Evolutionary conservation across 257 asterid species (phyloP).

Genomic region (Solanum pinnatisectum): DNA sequence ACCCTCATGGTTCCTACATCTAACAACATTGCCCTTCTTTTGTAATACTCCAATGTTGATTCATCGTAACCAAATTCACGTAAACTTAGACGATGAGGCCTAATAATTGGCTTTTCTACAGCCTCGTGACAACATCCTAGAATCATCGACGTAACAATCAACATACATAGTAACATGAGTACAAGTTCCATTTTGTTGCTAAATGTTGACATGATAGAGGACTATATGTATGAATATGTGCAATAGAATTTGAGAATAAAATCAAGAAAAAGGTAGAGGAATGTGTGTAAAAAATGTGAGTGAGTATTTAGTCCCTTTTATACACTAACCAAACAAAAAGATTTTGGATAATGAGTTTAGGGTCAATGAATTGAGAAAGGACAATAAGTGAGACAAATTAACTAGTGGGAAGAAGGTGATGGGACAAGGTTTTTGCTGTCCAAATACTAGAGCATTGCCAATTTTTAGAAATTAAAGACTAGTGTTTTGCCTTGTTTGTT

Average conservation of each 20-base stretch:
- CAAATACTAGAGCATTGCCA: neutral
- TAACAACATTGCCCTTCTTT: slow-evolving; percentile 16
- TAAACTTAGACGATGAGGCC: neutral
- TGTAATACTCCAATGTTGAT: slow-evolving; percentile 20
- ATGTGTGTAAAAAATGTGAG: neutral
- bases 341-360: neutral
- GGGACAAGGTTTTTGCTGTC: neutral
- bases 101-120: neutral
- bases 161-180: neutral
- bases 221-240: neutral
- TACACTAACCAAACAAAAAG: neutral
- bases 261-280: neutral
- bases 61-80: slow-evolving; percentile 27
- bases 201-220: neutral
- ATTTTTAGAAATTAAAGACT: neutral
- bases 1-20: slow-evolving; percentile 18
- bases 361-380: neutral
- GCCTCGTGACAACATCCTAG: neutral
- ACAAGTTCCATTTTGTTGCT: neutral
- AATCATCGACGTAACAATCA: neutral
- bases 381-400: neutral
- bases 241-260: neutral
- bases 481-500: slow-evolving; percentile 5
- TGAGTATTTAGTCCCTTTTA: neutral
- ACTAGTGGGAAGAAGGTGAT: slow-evolving; percentile 1